phyloP scores from a whole-genome alignment of 306 rosid species.

The Quercus robur region DNA sequence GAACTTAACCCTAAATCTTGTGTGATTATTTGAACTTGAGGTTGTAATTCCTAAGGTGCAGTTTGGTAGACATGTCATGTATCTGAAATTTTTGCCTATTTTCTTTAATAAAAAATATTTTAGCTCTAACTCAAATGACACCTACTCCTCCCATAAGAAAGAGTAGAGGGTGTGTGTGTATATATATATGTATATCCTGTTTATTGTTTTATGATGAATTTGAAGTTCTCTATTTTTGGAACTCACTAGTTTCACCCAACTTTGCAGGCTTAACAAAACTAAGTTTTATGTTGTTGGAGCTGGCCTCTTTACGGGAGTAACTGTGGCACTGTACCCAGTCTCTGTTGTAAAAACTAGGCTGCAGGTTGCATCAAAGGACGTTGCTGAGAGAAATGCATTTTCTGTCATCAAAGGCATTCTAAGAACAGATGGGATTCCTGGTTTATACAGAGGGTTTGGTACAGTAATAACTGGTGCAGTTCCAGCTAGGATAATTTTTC shows the following conservation, averaged over 20 bases:
- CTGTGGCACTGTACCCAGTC: constrained; percentile 80
- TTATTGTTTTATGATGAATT: background rate
- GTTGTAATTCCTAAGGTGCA: no score
- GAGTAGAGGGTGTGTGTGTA: no score
- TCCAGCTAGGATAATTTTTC: constrained; percentile 83
- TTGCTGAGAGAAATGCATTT: constrained; percentile 62
- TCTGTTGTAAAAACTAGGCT: constrained; percentile 87
- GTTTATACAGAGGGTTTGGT: constrained; percentile 85
- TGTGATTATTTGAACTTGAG: no score
- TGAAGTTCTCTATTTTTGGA: constrained; percentile 8
- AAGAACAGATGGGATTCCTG: constrained; percentile 78
- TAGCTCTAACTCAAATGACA: no score
- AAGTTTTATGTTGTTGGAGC: constrained; percentile 86
- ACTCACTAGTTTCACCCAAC: constrained; percentile 17
- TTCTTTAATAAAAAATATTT: no score
- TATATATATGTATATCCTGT: no score
- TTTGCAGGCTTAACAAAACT: constrained; percentile 78
- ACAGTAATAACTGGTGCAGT: constrained; percentile 79
- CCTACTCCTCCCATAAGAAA: no score
- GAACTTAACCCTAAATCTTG: no score
- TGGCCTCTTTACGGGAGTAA: constrained; percentile 83
- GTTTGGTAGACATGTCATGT: no score
- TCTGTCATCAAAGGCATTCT: constrained; percentile 72
- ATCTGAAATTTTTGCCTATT: no score
- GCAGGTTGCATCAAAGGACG: constrained; percentile 79